Percentiles rank a stretch among this genome's conserved stretches.
Conservation (phyloP, 805 yeast species). For the Blastobotrys peoriensis region DNA sequence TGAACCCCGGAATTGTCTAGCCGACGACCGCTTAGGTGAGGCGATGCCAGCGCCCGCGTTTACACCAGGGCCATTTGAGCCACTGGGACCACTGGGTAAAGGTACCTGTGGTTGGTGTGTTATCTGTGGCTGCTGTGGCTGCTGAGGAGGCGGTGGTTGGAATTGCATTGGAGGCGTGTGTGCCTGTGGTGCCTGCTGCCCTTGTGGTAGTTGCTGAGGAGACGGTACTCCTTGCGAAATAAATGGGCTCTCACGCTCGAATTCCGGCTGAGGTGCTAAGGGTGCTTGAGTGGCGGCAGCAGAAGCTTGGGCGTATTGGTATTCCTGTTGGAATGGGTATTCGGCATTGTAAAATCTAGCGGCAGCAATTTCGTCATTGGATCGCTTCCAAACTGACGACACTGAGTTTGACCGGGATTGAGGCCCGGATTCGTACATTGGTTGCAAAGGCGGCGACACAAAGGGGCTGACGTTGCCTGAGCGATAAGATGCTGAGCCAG, state of each 20-base stretch:
- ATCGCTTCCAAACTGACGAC: slow-evolving; percentile 4
- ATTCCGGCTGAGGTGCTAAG: too few species aligned
- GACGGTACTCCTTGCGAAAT: too few species aligned
- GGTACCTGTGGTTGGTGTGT: not conserved
- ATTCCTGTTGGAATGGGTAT: too few species aligned
- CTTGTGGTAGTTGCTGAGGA: not conserved
- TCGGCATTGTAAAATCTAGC: too few species aligned
- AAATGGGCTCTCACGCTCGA: too few species aligned
- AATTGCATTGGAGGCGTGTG: not conserved
- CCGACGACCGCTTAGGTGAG: not conserved
- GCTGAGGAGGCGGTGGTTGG: too few species aligned
- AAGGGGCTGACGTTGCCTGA: slow-evolving; percentile 5
- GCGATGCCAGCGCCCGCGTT: not conserved
- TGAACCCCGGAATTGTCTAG: not conserved
- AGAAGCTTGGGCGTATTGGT: too few species aligned
- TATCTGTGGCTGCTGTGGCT: too few species aligned
- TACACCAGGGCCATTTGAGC: not conserved
- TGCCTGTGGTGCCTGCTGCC: not conserved
- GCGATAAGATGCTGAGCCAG: not conserved
- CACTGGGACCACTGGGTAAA: slow-evolving; percentile 2
- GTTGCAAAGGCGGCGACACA: slow-evolving; percentile 4
- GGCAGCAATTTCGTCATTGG: not conserved
- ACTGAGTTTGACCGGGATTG: slow-evolving; percentile 7
- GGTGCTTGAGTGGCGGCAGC: too few species aligned
- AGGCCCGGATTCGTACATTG: not conserved